Percentiles rank a stretch among this genome's conserved stretches.
phyloP scores from a whole-genome alignment of 176 grass and related monocot genomes.

The Aegilops bicornis region DNA sequence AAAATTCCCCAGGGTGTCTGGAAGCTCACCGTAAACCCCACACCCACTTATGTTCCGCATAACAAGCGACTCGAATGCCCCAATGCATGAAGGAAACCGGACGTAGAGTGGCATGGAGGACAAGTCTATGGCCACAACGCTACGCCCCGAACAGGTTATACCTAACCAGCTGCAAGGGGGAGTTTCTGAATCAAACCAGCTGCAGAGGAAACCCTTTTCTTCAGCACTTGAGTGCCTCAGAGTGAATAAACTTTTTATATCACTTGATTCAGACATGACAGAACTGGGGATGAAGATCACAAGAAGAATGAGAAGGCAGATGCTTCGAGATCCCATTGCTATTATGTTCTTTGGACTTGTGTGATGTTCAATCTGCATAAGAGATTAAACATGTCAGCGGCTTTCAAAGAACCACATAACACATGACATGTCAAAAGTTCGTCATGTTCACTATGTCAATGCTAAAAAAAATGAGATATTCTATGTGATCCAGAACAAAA shows the following conservation, averaged over 20 bases:
- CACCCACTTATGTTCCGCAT: slow-evolving; percentile 79
- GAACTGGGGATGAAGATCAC: slow-evolving; percentile 33
- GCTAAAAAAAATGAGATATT: not conserved
- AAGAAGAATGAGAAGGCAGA: slow-evolving; percentile 45
- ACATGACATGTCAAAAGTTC: not conserved
- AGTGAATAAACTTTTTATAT: slow-evolving; percentile 56
- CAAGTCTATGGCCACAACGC: slow-evolving; percentile 71
- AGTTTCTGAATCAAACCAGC: slow-evolving; percentile 78
- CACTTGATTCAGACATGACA: slow-evolving; percentile 39
- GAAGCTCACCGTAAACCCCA: slow-evolving; percentile 64
- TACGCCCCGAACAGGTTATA: slow-evolving; percentile 49
- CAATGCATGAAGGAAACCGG: slow-evolving; percentile 57
- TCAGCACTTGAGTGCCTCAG: slow-evolving; percentile 55
- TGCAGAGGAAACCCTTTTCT: slow-evolving; percentile 57
- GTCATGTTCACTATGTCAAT: not conserved
- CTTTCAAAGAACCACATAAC: slow-evolving; percentile 12
- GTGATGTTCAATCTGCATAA: slow-evolving; percentile 36
- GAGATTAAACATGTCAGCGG: slow-evolving; percentile 18
- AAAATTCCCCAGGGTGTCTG: slow-evolving; percentile 45
- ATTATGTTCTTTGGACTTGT: slow-evolving; percentile 37
- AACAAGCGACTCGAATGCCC: slow-evolving; percentile 53
- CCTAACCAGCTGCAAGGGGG: slow-evolving; percentile 81
- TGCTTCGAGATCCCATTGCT: slow-evolving; percentile 21
- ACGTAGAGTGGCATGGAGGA: slow-evolving; percentile 53
- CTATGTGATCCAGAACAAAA: not conserved